Evolutionary conservation across 345 rosid species (phyloP).

Genomic region (Durio zibethinus): DNA sequence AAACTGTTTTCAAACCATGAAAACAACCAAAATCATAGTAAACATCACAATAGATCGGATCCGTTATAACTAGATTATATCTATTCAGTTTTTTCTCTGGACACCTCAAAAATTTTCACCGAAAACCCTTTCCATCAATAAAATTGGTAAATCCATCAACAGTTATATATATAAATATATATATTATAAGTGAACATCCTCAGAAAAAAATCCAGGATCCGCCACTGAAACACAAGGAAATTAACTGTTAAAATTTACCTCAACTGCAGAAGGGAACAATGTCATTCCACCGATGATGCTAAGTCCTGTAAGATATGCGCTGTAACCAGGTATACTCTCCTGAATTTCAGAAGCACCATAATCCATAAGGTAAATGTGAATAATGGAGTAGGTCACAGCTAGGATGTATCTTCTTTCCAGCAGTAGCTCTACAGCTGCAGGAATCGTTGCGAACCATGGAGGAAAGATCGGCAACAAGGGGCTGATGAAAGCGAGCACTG

Average conservation of each 20-base stretch:
- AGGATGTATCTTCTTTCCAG: conserved; percentile 73
- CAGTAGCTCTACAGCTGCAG: conserved; percentile 67
- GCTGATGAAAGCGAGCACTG: conserved; percentile 73
- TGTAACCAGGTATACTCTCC: conserved; percentile 88
- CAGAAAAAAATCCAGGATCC: too few relatives aligned
- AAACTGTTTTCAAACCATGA: not conserved
- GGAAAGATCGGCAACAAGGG: conserved; percentile 84
- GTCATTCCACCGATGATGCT: conserved; percentile 98
- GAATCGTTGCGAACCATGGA: conserved; percentile 82
- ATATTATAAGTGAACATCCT: too few relatives aligned
- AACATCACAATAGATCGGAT: too few relatives aligned
- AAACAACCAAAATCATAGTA: conserved; percentile 4
- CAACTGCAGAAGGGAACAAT: conserved; percentile 86
- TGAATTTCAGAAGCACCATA: conserved; percentile 87
- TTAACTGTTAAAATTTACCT: conserved; percentile 42
- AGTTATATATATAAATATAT: too few relatives aligned
- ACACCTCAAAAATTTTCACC: too few relatives aligned
- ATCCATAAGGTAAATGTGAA: conserved; percentile 74
- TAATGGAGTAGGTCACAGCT: conserved; percentile 52
- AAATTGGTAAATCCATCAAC: too few relatives aligned
- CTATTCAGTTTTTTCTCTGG: too few relatives aligned
- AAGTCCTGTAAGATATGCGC: conserved; percentile 79
- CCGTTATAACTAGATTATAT: too few relatives aligned
- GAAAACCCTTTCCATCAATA: too few relatives aligned
- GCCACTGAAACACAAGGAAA: not conserved